Percentiles rank a stretch among this genome's conserved stretches.
phyloP scores from a whole-genome alignment of 2,329 filamentous ascomycete genomes.

The Clarireedia paspali region DNA sequence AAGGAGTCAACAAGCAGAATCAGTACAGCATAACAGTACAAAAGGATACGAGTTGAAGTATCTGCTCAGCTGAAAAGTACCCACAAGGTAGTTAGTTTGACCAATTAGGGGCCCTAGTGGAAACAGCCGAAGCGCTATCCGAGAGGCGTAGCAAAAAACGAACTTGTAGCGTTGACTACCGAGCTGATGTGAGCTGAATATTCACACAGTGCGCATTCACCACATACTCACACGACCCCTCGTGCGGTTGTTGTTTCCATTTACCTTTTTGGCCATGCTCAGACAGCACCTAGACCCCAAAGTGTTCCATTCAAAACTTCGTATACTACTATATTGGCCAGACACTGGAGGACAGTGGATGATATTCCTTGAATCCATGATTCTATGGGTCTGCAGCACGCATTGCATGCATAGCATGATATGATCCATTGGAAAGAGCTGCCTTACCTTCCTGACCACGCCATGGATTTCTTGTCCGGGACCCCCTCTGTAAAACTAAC shows the following conservation, averaged over 20 bases:
- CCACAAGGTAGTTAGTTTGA: neutral
- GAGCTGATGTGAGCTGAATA: slow-evolving; percentile 5
- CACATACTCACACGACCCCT: neutral
- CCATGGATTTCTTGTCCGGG: too few species aligned
- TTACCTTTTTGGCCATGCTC: too few species aligned
- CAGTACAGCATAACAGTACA: neutral
- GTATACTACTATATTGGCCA: too few species aligned
- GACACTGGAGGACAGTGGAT: too few species aligned
- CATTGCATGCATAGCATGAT: neutral
- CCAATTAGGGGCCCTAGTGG: slow-evolving; percentile 1
- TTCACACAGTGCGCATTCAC: neutral
- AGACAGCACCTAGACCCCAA: neutral
- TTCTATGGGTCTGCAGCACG: too few species aligned
- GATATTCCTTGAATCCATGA: too few species aligned
- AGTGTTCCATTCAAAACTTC: too few species aligned
- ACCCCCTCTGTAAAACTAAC: neutral
- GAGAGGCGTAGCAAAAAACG: slow-evolving; percentile 7
- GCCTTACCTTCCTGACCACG: too few species aligned
- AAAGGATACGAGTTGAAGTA: neutral
- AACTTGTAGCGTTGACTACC: slow-evolving; percentile 8
- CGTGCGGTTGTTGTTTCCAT: too few species aligned
- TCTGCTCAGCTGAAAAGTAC: slow-evolving; percentile 9
- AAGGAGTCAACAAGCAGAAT: neutral
- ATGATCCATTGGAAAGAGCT: neutral
- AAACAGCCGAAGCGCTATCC: slow-evolving; percentile 10